phyloP scores from a whole-genome alignment of 1,284 basidiomycete genomes.

The Cutaneotrichosporon sp. region DNA sequence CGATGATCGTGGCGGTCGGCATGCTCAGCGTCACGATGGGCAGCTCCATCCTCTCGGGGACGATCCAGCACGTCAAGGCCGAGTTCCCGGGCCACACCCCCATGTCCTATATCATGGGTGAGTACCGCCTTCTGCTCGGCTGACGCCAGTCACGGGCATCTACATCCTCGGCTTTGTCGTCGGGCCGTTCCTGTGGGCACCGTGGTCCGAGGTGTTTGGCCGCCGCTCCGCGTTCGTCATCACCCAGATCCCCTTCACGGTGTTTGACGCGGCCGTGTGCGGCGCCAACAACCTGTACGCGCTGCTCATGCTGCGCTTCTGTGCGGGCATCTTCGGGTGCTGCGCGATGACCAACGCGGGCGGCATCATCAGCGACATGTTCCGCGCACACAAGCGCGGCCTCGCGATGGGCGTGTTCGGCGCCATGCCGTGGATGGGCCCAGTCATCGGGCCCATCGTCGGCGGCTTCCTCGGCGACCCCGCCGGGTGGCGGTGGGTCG shows the following conservation, averaged over 20 bases:
- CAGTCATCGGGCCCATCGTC: slow-evolving; percentile 31
- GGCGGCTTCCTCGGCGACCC: slow-evolving; percentile 17
- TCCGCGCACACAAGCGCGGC: slow-evolving; percentile 50
- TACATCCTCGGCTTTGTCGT: slow-evolving; percentile 22
- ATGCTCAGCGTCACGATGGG: slow-evolving; percentile 32
- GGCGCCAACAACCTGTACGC: slow-evolving; percentile 51
- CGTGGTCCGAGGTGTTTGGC: slow-evolving; percentile 41
- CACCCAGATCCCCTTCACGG: slow-evolving; percentile 50
- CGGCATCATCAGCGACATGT: slow-evolving; percentile 55
- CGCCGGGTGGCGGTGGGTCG: slow-evolving; percentile 58
- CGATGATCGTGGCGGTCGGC: slow-evolving; percentile 26
- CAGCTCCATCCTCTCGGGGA: slow-evolving; percentile 30
- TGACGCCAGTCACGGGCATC: slow-evolving; percentile 18
- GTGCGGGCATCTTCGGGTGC: slow-evolving; percentile 54
- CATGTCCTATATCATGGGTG: slow-evolving; percentile 29
- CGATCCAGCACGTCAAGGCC: slow-evolving; percentile 27
- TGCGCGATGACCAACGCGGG: slow-evolving; percentile 55
- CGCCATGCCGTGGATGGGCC: slow-evolving; percentile 49
- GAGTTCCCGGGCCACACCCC: slow-evolving; percentile 28
- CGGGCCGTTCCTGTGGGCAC: slow-evolving; percentile 38
- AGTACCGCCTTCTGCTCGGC: no score
- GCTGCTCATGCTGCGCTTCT: slow-evolving; percentile 55
- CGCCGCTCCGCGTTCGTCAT: slow-evolving; percentile 49
- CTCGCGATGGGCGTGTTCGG: slow-evolving; percentile 59
- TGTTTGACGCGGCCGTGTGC: slow-evolving; percentile 54